These are phyloP conservation scores for Onygenales sp. DNA, from an alignment of 2,329 filamentous ascomycete genomes.

Conservation along the genomic window DNA sequence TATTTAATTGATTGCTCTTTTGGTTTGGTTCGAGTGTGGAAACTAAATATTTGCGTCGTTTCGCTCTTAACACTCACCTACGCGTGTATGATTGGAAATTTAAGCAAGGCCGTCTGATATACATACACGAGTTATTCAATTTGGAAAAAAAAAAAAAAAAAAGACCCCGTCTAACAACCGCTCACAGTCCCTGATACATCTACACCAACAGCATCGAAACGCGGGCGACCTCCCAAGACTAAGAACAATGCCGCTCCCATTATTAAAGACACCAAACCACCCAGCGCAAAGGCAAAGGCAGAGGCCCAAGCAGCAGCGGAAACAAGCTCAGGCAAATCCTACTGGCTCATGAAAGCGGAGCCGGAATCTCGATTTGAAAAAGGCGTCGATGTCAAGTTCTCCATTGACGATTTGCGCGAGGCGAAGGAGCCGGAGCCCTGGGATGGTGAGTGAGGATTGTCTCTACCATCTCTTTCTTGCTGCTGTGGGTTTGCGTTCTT, in stretches of 20 bases:
- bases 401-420: constrained; percentile 76
- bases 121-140: neutral
- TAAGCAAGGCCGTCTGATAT: too few relatives aligned
- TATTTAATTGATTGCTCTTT: neutral
- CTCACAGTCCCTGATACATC: neutral
- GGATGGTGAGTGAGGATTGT: constrained; percentile 58
- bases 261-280: too few relatives aligned
- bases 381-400: constrained; percentile 82
- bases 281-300: neutral
- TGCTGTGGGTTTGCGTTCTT: constrained; percentile 2
- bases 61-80: too few relatives aligned
- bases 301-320: neutral
- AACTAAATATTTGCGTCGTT: neutral
- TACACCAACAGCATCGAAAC: too few relatives aligned
- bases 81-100: too few relatives aligned
- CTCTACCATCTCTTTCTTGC: neutral
- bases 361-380: constrained; percentile 80
- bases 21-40: neutral
- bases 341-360: constrained; percentile 82
- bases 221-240: too few relatives aligned
- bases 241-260: too few relatives aligned
- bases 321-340: constrained; percentile 33
- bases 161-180: neutral
- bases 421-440: constrained; percentile 74
- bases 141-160: neutral